Base-by-base conservation (phyloP, 2,329 filamentous ascomycete genomes). In the Aspergillus fischeri region DNA sequence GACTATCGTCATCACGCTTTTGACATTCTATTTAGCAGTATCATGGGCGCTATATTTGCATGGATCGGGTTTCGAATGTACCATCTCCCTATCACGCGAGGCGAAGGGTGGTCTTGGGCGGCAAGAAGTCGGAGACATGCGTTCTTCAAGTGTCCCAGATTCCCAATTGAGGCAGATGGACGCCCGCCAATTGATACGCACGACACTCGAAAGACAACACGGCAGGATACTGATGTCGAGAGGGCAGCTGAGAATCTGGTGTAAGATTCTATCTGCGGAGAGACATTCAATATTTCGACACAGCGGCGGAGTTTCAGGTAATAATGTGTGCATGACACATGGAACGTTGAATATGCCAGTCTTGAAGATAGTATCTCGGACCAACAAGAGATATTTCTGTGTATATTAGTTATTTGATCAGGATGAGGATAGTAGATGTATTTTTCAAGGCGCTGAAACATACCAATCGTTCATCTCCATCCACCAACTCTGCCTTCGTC, bases 401-500 rank as follows among this genome's bases (percentile, higher is more conserved):
- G 21, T 32, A 35, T 41, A 45, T 32, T 49, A 49, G 48, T 51
- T 24, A 53, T 49, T 17, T 24, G 21, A 38, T 17, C n/a, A 47
- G 2, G 11, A 47, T 14, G 44, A 24, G 10, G 11, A 24, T 47
- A 27, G 3, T 21, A 14, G 3, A 24, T 7, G 21, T 14, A 6
- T 11, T 7, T 3, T 27, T 47, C 3, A 14, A 24, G 25, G 42
- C 41, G 58, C 53, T 49, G 53, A 55, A 32, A 47, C 49, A 38
- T 49, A 49, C 17, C 24, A 41, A 20, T 21, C 27, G 2, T 38
- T 85, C 78, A 93, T 68, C 93, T 84, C 94, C 94, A 97, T 0
- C 94, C 94, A 10, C 93, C 93, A 35, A 97, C 93, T 64, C 93
- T 82, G 25, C 93, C 92, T 75, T 97, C 93, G 72, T 97, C 94